Evolutionary conservation across 176 grass and related monocot genomes (phyloP).

Genomic region (Panicum miliaceum): DNA sequence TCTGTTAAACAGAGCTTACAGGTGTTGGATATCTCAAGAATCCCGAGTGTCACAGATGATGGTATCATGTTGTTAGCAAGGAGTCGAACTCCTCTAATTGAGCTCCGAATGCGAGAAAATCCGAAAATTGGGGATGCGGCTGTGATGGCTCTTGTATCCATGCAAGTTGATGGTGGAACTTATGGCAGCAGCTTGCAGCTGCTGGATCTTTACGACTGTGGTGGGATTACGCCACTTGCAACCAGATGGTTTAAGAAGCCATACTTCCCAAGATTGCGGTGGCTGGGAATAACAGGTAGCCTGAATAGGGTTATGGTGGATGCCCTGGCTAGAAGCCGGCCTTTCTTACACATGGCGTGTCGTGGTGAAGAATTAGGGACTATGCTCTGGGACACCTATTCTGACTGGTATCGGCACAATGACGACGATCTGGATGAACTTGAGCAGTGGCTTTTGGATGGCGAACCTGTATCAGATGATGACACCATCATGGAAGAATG

Average conservation of each 20-base stretch:
- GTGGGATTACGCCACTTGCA: constrained; percentile 78
- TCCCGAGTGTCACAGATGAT: constrained; percentile 74
- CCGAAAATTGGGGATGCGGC: constrained; percentile 69
- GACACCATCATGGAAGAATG: constrained; percentile 46
- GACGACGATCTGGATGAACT: constrained; percentile 86
- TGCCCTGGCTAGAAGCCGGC: constrained; percentile 71
- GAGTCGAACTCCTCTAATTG: constrained; percentile 59
- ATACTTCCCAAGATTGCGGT: constrained; percentile 82
- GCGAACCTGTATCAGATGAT: constrained; percentile 39
- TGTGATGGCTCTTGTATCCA: constrained; percentile 93
- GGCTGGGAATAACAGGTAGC: constrained; percentile 78
- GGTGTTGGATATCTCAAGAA: constrained; percentile 80
- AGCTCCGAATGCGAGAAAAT: constrained; percentile 80
- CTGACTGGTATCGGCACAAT: constrained; percentile 71
- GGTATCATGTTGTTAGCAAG: constrained; percentile 77
- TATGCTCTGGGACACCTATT: constrained; percentile 54
- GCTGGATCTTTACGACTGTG: constrained; percentile 80
- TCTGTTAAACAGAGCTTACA: constrained; percentile 65
- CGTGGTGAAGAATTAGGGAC: constrained; percentile 80
- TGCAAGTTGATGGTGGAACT: constrained; percentile 83
- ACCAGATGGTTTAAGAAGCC: constrained; percentile 96
- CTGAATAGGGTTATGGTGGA: constrained; percentile 92
- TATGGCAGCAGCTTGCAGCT: constrained; percentile 74
- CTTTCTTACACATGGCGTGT: constrained; percentile 78
- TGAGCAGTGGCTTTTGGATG: constrained; percentile 75